phyloP scores from a whole-genome alignment of 2,329 filamentous ascomycete species.

The Diaporthe citri region DNA sequence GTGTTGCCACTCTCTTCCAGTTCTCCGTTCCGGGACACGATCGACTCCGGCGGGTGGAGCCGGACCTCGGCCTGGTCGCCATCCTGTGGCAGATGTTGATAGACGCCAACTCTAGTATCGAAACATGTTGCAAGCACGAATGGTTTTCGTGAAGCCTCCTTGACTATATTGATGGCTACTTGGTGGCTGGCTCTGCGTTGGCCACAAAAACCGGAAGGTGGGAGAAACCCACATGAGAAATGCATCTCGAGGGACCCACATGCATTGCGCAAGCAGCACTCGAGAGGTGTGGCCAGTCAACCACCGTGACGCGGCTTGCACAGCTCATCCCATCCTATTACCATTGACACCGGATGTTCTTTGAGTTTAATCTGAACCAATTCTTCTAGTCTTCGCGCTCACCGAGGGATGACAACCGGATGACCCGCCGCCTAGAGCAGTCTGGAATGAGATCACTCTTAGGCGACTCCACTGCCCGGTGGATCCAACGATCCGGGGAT shows the following conservation, averaged over 20 bases:
- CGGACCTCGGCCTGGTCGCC: neutral
- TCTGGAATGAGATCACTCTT: slow-evolving; percentile 23
- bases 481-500: neutral
- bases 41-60: neutral
- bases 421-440: neutral
- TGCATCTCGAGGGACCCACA: slow-evolving; percentile 4
- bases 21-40: neutral
- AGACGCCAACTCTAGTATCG: neutral
- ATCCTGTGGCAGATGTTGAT: neutral
- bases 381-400: neutral
- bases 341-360: neutral
- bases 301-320: neutral
- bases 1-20: neutral
- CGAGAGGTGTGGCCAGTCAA: neutral
- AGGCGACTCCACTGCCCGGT: neutral
- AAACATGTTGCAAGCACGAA: neutral
- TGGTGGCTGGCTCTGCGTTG: neutral
- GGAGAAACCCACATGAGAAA: neutral
- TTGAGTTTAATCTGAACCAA: neutral
- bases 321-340: neutral
- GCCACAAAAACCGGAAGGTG: neutral
- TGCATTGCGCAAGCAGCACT: slow-evolving; percentile 27
- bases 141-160: neutral
- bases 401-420: neutral
- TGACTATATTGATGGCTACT: neutral